Evolutionary conservation across 1,284 basidiomycete genomes (phyloP), one percentile per base, ranked within the genome.

Genomic region (Meira nashicola): DNA sequence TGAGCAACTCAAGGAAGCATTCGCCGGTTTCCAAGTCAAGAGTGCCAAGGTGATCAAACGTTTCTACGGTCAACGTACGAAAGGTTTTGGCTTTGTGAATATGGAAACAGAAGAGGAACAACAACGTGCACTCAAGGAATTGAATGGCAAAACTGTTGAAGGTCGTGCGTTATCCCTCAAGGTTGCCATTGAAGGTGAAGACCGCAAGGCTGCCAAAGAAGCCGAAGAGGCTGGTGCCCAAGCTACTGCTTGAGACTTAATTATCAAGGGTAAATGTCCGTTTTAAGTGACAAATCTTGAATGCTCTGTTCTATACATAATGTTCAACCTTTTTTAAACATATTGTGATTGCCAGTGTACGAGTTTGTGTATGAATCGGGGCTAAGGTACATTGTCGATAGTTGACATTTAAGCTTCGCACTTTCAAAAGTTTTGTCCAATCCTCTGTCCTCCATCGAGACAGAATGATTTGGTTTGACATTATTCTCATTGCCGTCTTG

Each of bases 51-150:
- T 74, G 17, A 66, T 70, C 59, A 73, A 68, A 65, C 59, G 69
- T 11, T 61, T 60, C 40, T 65, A 40, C 50, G 50, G 50, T 5
- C 59, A 65, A 55, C 57, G 46, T 43, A 68, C 63, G 58, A 74
- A 74, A 61, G 72, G 72, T 53, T 74, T 72, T 47, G 72, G 66
- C 12, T 74, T 74, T 37, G 69, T 74, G 57, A 68, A 74, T 46
- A 67, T 73, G 39, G 60, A 65, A 40, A 60, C 61, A 38, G 52
- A 63, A 15, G 59, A 62, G 33, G 71, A 71, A 61, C 72, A 74
- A 65, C 57, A 63, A 58, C 60, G 63, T n/a, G 71, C 71, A 44
- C 58, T 74, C 54, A 51, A 66, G 39, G 53, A 67, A 21, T 55
- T 62, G 1, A 62, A 73, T 46, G 61, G 61, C 57, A 69, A 60